phyloP scores from a whole-genome alignment of 371 early-diverging fungal genomes.

The Mucor saturninus region DNA sequence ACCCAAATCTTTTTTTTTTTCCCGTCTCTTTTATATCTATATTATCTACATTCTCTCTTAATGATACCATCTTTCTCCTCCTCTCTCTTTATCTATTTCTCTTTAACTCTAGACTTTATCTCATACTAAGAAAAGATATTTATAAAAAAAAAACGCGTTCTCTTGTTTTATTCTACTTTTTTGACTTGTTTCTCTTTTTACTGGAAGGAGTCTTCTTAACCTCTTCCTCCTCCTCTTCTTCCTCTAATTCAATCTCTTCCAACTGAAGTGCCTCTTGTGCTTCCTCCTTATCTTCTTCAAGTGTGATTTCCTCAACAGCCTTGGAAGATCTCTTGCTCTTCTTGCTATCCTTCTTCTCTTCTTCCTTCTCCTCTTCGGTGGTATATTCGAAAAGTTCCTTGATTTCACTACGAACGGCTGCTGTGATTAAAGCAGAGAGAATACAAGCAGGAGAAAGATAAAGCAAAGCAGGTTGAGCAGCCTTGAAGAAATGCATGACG shows the following conservation, averaged over 20 bases:
- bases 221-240: constrained; percentile 19
- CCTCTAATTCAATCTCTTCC: constrained; percentile 26
- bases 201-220: constrained; percentile 2
- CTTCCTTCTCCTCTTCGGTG: constrained; percentile 65
- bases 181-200: constrained; percentile 24
- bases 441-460: constrained; percentile 97
- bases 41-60: background rate
- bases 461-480: constrained; percentile 96
- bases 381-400: constrained; percentile 80
- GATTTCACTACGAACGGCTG: constrained; percentile 83
- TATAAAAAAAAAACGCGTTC: too few relatives aligned
- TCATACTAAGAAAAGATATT: background rate
- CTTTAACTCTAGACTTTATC: too few relatives aligned
- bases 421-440: constrained; percentile 82
- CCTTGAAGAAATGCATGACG: constrained; percentile 96
- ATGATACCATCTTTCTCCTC: background rate
- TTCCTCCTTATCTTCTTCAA: constrained; percentile 10
- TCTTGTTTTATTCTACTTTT: background rate
- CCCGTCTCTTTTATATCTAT: background rate
- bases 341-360: constrained; percentile 38
- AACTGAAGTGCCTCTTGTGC: constrained; percentile 10
- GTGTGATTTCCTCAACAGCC: constrained; percentile 11
- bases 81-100: too few relatives aligned
- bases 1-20: background rate
- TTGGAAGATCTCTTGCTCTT: constrained; percentile 11